Conservation (phyloP, 2,329 filamentous ascomycete species). For the Fusarium solani-melongenae region DNA sequence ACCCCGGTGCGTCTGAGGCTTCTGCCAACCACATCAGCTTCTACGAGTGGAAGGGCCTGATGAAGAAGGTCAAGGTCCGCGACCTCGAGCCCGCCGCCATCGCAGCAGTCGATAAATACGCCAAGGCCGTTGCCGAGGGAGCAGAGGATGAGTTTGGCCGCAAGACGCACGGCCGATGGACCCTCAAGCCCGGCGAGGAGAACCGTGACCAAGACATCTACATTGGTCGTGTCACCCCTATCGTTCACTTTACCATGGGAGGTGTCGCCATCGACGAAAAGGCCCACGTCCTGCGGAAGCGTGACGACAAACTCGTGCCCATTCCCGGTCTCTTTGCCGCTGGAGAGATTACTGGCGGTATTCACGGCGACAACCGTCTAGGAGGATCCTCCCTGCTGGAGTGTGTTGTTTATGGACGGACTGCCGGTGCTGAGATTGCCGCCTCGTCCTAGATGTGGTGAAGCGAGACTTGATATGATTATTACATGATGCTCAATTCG, state of each 20-base stretch:
- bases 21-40: conserved; percentile 69
- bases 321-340: conserved; percentile 71
- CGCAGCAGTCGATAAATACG: conserved; percentile 61
- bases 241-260: conserved; percentile 76
- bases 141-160: conserved; percentile 59
- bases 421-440: conserved; percentile 57
- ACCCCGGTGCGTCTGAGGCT: conserved; percentile 66
- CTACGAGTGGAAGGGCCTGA: conserved; percentile 71
- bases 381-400: conserved; percentile 72
- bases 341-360: conserved; percentile 72
- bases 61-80: conserved; percentile 65
- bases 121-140: conserved; percentile 54
- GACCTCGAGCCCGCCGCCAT: conserved; percentile 58
- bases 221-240: conserved; percentile 69
- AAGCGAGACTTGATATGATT: background rate
- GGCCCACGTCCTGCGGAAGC: conserved; percentile 59
- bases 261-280: conserved; percentile 67
- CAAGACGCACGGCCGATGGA: conserved; percentile 66
- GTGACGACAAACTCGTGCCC: conserved; percentile 49
- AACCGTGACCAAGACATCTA: conserved; percentile 65
- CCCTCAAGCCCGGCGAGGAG: conserved; percentile 54
- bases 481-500: background rate
- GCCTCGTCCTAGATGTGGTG: background rate
- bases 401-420: conserved; percentile 72
- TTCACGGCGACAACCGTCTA: conserved; percentile 72